Percentiles rank a stretch among this genome's conserved stretches.
Evolutionary conservation across 495 filamentous ascomycete species (phyloP).

Genomic region (Trichoderma erinaceum): DNA sequence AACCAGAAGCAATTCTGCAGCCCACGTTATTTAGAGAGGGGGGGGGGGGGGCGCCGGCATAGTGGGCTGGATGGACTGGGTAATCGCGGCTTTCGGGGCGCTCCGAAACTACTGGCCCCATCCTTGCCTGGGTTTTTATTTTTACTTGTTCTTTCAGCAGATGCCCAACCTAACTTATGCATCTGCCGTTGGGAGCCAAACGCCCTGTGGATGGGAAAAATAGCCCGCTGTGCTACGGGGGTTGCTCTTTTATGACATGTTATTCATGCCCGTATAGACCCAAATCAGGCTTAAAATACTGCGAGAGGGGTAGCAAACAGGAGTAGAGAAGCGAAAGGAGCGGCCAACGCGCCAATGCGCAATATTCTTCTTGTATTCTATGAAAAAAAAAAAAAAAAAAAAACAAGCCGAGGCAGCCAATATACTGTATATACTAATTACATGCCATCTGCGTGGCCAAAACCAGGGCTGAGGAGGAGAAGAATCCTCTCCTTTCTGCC

Average conservation of each 20-base stretch:
- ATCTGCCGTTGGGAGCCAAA: background rate
- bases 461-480: background rate
- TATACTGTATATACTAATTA: background rate
- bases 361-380: background rate
- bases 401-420: background rate
- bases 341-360: too few relatives aligned
- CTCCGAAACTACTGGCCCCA: background rate
- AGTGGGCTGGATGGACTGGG: background rate
- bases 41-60: background rate
- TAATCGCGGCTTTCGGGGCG: conserved; percentile 8
- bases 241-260: background rate
- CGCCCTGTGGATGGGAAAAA: background rate
- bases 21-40: background rate
- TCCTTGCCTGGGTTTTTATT: background rate
- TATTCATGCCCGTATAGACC: background rate
- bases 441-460: background rate
- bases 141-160: background rate
- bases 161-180: background rate
- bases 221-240: background rate
- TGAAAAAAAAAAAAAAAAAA: background rate
- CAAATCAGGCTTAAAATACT: background rate
- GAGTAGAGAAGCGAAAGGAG: too few relatives aligned
- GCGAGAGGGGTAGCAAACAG: background rate
- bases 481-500: too few relatives aligned
- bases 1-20: background rate